A percentile compares a stretch with the other conserved stretches of the same genome.
Evolutionary conservation across 2,329 filamentous ascomycete genomes (phyloP).

Genomic region (Pyrenophora teres): DNA sequence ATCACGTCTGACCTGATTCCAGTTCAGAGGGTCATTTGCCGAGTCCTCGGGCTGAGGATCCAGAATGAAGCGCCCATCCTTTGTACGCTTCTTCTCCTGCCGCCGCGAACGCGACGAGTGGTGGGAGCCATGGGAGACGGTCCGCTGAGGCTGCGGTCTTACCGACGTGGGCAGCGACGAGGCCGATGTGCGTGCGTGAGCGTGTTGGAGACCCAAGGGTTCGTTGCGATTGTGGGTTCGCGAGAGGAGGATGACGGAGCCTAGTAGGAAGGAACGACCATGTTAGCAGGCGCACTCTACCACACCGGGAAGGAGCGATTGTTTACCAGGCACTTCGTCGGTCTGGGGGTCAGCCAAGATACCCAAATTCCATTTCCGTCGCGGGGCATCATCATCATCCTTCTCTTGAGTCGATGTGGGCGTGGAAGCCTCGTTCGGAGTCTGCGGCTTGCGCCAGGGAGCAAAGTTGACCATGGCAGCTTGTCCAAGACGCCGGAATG

Average conservation of each 20-base stretch:
- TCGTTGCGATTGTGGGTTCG: constrained; percentile 63
- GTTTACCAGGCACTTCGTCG: constrained; percentile 82
- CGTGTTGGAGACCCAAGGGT: constrained; percentile 63
- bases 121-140: constrained; percentile 26
- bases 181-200: constrained; percentile 64
- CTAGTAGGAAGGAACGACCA: constrained; percentile 38
- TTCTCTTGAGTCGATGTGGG: constrained; percentile 11
- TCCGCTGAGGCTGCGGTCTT: constrained; percentile 22
- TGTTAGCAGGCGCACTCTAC: too few species aligned
- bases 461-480: constrained; percentile 24
- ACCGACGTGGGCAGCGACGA: constrained; percentile 55
- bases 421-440: constrained; percentile 2
- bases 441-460: constrained; percentile 24
- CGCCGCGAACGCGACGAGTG: constrained; percentile 27
- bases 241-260: constrained; percentile 65
- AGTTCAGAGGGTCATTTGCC: constrained; percentile 89
- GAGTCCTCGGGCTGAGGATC: constrained; percentile 93
- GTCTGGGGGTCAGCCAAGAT: constrained; percentile 81
- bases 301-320: too few species aligned
- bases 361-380: constrained; percentile 64
- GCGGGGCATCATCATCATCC: constrained; percentile 7
- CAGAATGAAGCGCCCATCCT: constrained; percentile 81
- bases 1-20: constrained; percentile 82
- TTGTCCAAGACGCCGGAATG: neutral
- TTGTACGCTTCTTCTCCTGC: constrained; percentile 71